Base-by-base conservation (phyloP, 306 rosid species). In the Trifolium pratense region DNA sequence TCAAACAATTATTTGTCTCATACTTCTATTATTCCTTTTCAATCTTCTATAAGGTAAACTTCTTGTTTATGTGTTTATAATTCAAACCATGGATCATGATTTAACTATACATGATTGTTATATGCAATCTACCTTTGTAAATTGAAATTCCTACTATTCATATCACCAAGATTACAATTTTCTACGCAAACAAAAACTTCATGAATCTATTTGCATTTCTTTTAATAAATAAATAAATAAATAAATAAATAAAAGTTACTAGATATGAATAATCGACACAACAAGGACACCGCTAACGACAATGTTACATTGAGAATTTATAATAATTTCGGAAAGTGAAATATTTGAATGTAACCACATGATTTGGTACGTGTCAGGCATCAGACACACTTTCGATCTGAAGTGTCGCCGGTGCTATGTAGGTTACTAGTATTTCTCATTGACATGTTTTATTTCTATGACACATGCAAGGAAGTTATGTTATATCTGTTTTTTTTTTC, bases 21-120 rank as follows among this genome's bases (percentile, higher is more conserved):
- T 26, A 59, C 45, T 63, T 59, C 70, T 31, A 6, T 9, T 3
- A 66, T 15, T 43, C 37, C 58, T 72, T 67, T 48, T 71, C 58
- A 57, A 52, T 7, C 64, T 39, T 8, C 68, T 32, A 12, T 25
- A 80, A 81, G 89, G 90, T 90, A 66, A 83, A 75, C 58, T 43
- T 63, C 67, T 61, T 20, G 11, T 16, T 82, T 73, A 15, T 48
- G 3, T 36, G 51, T 68, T 53, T 76, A n/a, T 32, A 56, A 15
- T 70, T 25, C 64, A 29, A 29, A 29, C 4, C 32, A 29, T 29
- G 4, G 32, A 4, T 29, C 32, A 29, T 29, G 4, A 29, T 29
- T 29, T 29, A 29, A 4, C 52, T 46, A 9, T 18, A 25, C 45
- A 29, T 55, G 17, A 4, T 65, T 43, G 12, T 39, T 4, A 49